These are phyloP conservation scores for Teratosphaeria nubilosa DNA, from an alignment of 2,329 filamentous ascomycete species.

Conservation along the genomic window DNA sequence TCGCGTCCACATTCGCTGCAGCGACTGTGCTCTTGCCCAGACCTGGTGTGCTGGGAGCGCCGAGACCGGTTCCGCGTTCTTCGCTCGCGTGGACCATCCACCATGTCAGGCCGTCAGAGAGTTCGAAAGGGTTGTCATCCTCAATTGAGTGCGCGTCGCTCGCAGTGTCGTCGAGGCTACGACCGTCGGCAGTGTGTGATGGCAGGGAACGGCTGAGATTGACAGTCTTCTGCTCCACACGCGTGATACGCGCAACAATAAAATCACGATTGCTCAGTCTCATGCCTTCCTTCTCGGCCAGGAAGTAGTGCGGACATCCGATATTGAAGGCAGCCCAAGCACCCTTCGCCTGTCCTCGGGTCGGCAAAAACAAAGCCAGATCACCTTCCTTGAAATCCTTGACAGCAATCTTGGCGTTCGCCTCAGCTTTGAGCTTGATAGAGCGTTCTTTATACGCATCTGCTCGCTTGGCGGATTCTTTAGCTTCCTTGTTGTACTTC, in stretches of 20 bases:
- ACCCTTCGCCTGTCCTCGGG: conserved; percentile 76
- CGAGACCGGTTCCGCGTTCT: conserved; percentile 65
- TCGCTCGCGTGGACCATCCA: conserved; percentile 89
- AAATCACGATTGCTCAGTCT: conserved; percentile 78
- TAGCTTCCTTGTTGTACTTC: conserved; percentile 84
- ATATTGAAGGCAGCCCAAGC: conserved; percentile 99
- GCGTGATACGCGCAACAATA: conserved; percentile 88
- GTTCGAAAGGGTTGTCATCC: conserved; percentile 92
- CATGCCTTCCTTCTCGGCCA: conserved; percentile 85
- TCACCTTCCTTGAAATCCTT: conserved; percentile 95
- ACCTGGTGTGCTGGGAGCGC: conserved; percentile 78
- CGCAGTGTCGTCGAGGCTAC: conserved; percentile 36
- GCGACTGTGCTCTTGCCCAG: conserved; percentile 87
- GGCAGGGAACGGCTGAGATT: conserved; percentile 65
- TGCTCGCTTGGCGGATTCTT: conserved; percentile 36
- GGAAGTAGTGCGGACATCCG: conserved; percentile 91
- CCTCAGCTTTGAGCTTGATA: conserved; percentile 68
- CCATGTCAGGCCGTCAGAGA: conserved; percentile 91
- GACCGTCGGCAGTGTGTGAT: conserved; percentile 20
- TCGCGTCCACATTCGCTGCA: conserved; percentile 75
- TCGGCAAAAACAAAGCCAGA: conserved; percentile 85
- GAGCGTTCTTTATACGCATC: conserved; percentile 70
- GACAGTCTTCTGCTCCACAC: conserved; percentile 85
- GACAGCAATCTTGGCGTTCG: conserved; percentile 93
- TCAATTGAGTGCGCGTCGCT: conserved; percentile 53